Conservation (phyloP, 2,329 filamentous ascomycete species). For the Paracoccidioides lutzii region DNA sequence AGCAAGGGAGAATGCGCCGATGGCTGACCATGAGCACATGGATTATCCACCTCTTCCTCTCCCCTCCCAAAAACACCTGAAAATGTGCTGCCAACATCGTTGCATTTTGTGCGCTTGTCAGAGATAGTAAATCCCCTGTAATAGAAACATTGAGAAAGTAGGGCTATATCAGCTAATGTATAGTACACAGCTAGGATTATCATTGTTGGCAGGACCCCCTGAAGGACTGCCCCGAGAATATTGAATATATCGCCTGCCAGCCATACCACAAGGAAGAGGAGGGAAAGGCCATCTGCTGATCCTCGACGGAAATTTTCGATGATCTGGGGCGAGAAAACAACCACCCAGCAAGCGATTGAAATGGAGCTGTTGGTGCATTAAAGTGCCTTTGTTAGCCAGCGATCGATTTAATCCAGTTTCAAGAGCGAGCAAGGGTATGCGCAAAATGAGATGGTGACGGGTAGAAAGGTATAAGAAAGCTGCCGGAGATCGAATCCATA, state of each 20-base stretch:
- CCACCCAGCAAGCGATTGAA: slow-evolving; percentile 94
- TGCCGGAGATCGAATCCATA: slow-evolving; percentile 26
- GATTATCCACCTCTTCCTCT: not conserved
- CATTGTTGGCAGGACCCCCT: slow-evolving; percentile 91
- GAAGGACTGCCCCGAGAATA: slow-evolving; percentile 79
- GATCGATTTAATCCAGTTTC: too few species aligned
- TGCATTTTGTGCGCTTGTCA: slow-evolving; percentile 9
- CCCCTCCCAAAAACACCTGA: not conserved
- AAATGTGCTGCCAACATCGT: not conserved
- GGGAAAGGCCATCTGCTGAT: slow-evolving; percentile 76
- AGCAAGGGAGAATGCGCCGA: slow-evolving; percentile 16
- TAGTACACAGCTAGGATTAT: slow-evolving; percentile 91
- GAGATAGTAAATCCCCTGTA: slow-evolving; percentile 62
- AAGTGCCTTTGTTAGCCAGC: not conserved
- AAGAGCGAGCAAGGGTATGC: too few species aligned
- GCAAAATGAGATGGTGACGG: too few species aligned
- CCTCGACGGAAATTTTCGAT: slow-evolving; percentile 81
- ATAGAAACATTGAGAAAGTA: slow-evolving; percentile 85
- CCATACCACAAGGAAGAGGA: slow-evolving; percentile 90
- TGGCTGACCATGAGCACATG: slow-evolving; percentile 1
- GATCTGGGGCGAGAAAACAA: slow-evolving; percentile 95
- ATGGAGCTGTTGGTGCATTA: slow-evolving; percentile 51
- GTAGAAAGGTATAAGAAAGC: too few species aligned
- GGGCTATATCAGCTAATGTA: slow-evolving; percentile 77
- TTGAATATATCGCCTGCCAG: slow-evolving; percentile 92